Evolutionary conservation across 2,329 filamentous ascomycete genomes (phyloP).

Genomic region (Penicillium carneum): DNA sequence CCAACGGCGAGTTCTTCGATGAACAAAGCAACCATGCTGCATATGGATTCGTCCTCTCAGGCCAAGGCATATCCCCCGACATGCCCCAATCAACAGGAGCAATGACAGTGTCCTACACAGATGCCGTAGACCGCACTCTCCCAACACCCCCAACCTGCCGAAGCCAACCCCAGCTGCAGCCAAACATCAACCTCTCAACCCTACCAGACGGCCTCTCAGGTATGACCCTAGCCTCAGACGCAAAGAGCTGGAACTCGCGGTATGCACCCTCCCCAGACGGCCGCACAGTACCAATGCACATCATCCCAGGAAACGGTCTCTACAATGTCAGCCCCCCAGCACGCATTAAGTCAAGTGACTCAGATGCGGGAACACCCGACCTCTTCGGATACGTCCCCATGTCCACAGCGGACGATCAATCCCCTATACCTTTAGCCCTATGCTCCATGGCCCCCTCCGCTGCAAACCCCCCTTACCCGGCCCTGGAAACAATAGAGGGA

Average conservation of each 20-base stretch:
- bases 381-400: conserved; percentile 43
- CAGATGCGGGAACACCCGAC: conserved; percentile 35
- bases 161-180: conserved; percentile 26
- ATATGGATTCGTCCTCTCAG: conserved; percentile 44
- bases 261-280: conserved; percentile 10
- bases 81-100: conserved; percentile 36
- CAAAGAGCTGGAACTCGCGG: conserved; percentile 31
- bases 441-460: conserved; percentile 17
- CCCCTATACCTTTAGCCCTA: conserved; percentile 8
- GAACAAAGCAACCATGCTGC: conserved; percentile 29
- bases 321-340: conserved; percentile 30
- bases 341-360: conserved; percentile 29
- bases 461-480: conserved; percentile 21
- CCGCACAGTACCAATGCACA: conserved; percentile 26
- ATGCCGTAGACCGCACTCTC: conserved; percentile 44
- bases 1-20: conserved; percentile 31
- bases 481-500: conserved; percentile 29
- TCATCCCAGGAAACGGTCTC: conserved; percentile 29
- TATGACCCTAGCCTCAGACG: conserved; percentile 30
- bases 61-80: conserved; percentile 39
- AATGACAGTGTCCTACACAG: conserved; percentile 34
- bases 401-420: conserved; percentile 27
- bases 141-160: conserved; percentile 45
- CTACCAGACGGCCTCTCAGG: conserved; percentile 29
- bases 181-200: conserved; percentile 24